A percentile compares a stretch with the other conserved stretches of the same genome.
Conservation (phyloP, 495 filamentous ascomycete species). For the Rhypophila decipiens region DNA sequence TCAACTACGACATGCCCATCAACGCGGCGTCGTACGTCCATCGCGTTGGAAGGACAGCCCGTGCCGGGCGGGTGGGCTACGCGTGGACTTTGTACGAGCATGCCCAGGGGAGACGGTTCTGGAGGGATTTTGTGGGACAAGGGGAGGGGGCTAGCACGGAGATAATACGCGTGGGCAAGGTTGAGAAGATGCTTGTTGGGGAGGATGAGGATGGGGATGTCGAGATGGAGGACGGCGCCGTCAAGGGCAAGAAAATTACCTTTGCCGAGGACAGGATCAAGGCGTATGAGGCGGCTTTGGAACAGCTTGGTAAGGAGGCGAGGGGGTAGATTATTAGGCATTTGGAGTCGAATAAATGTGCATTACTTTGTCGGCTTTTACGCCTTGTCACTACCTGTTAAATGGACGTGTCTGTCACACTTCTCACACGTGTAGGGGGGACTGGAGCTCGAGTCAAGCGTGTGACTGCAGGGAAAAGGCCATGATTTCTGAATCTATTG, state of each 20-base stretch:
- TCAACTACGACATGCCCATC: constrained; percentile 91
- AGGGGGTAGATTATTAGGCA: constrained; percentile 5
- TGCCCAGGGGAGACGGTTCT: constrained; percentile 80
- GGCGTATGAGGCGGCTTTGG: constrained; percentile 56
- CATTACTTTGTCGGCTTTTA: too few species aligned
- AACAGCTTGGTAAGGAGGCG: constrained; percentile 42
- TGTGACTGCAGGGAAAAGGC: too few species aligned
- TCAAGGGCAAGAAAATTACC: background rate
- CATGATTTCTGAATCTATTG: too few species aligned
- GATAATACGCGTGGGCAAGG: constrained; percentile 15
- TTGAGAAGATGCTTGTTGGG: constrained; percentile 22
- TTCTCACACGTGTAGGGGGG: too few species aligned
- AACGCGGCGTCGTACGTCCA: constrained; percentile 81
- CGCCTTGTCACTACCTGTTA: too few species aligned
- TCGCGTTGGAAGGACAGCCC: constrained; percentile 83
- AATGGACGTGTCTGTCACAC: too few species aligned
- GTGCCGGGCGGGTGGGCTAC: constrained; percentile 68
- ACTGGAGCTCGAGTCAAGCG: too few species aligned
- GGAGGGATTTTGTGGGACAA: constrained; percentile 61
- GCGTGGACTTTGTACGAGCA: constrained; percentile 80
- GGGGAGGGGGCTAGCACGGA: constrained; percentile 20
- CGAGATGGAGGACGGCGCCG: constrained; percentile 37
- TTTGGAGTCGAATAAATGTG: too few species aligned
- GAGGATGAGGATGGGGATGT: constrained; percentile 8
- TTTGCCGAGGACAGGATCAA: constrained; percentile 46